These are phyloP conservation scores for Neofusicoccum sp. DNA, from an alignment of 2,329 filamentous ascomycete species.

Conservation along the genomic window DNA sequence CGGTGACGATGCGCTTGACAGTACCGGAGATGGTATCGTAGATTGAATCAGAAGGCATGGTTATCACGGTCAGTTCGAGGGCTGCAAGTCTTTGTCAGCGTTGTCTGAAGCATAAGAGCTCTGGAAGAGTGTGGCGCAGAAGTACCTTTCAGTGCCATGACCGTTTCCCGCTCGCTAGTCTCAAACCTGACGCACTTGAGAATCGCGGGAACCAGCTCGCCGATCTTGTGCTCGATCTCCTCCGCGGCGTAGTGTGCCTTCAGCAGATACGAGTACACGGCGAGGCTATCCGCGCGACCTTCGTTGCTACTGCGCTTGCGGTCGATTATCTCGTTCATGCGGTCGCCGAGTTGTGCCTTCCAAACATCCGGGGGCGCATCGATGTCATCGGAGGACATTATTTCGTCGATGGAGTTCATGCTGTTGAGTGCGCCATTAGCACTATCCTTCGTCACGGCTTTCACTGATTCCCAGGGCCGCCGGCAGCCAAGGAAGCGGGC, in stretches of 20 bases:
- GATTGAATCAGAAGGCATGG: slow-evolving; percentile 62
- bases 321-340: slow-evolving; percentile 69
- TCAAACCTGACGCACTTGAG: slow-evolving; percentile 69
- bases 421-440: slow-evolving; percentile 34
- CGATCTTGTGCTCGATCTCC: slow-evolving; percentile 58
- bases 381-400: slow-evolving; percentile 54
- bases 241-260: slow-evolving; percentile 67
- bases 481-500: neutral
- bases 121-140: neutral
- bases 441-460: neutral
- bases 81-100: slow-evolving; percentile 41
- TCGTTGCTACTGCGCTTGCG: slow-evolving; percentile 76
- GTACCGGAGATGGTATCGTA: slow-evolving; percentile 61
- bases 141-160: slow-evolving; percentile 64
- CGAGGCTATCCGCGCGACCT: slow-evolving; percentile 64
- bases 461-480: neutral
- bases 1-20: slow-evolving; percentile 63
- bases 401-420: slow-evolving; percentile 66
- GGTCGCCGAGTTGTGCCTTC: slow-evolving; percentile 61
- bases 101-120: neutral
- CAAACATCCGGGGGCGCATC: slow-evolving; percentile 53
- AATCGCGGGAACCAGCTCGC: slow-evolving; percentile 64
- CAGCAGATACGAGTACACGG: slow-evolving; percentile 62
- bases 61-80: slow-evolving; percentile 67
- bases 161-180: slow-evolving; percentile 65